Base-by-base conservation (phyloP, 305 asterid genomes). In the Petunia hybrid region DNA sequence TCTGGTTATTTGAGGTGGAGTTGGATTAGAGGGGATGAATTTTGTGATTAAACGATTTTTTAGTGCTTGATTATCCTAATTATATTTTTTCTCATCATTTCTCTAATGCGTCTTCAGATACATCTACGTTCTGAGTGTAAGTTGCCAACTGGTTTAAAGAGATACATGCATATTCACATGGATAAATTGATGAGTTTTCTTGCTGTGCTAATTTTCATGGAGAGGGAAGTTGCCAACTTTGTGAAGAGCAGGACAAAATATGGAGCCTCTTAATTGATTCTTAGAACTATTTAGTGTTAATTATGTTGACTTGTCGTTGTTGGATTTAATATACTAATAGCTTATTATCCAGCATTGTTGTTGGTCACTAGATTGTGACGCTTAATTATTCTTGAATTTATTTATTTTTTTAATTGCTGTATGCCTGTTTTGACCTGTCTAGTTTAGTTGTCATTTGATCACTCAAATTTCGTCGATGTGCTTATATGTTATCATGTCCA, bases 181-280 rank as follows among this genome's bases (percentile, higher is more conserved):
- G 31, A 46, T 14, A 45, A 43, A 31, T 69, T 69, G 57, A 69
- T 69, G 31, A 45, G 14, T n/a, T 67, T 67, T 67, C 75, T 67
- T 41, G 16, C 5, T 57, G 35, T 57, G 35, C 8, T 57, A 57
- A 57, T 57, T 57, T 57, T 57, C 35, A 14, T 57, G 22, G 6
- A 35, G n/a, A n/a, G 62, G 62, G 6, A 10, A 9, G 22, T 45
- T 45, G 16, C 16, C 41, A 5, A 69, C 22, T 68, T 42, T 69
- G 76, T 69, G 2, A 51, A 51, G n/a, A 51, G 5, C n/a, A 0
- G 22, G 31, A 22, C 31, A 22, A 22, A 22, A 22, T 22, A 22
- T 22, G 31, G 31, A 22, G 31, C 31, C 31, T 22, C 31, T 51
- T 10, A 51, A 51, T 10, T 51, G 57, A 51, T 51, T 51, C 14